Evolutionary conservation across 768 basidiomycete species (phyloP), one percentile per base, ranked within the genome.

Genomic region (Leccinum arenicola): DNA sequence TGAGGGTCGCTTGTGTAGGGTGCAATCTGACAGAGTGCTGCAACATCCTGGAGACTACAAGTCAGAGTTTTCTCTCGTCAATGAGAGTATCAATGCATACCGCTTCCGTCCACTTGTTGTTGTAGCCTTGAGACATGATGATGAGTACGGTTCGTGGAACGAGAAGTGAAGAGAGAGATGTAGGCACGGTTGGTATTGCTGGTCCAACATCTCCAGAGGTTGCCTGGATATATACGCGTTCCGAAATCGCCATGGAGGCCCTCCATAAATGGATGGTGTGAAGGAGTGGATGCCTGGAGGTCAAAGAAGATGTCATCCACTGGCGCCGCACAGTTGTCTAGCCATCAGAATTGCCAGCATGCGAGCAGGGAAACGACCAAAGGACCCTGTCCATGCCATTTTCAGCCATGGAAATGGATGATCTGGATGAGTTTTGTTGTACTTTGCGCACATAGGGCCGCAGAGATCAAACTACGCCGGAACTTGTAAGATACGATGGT

Each of bases 141-240:
- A 38, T 69, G 23, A 38, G 12, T 43, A 49, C 33, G 31, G 7
- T 6, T 3, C 0, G 25, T 23, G 55, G 27, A 55, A 52, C 15
- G 15, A 27, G 6, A 10, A 4, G 19, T 45, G 40, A 15, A 12
- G 35, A 35, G 29, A 47, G 31, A 31, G 55, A 33, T 49, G 59
- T 29, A 50, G 50, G 55, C 17, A 52, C 53, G 36, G 36, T 55
- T 8, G 35, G 50, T 61, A 10, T 48, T 57, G 54, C 12, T 38
- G 69, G 52, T 57, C 53, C 35, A 52, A 36, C 48, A 23, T 50
- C 50, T 17, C 38, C 33, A 61, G 56, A 55, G n/a, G 19, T 3
- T 25, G 19, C 43, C 17, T 25, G 15, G 29, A 52, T 66, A 71
- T 71, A 53, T 71, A 70, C 63, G 33, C 25, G 27, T 35, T 50